A percentile compares a stretch with the other conserved stretches of the same genome.
phyloP scores from a whole-genome alignment of 495 filamentous ascomycete species.

The Tetracladium setigerum region DNA sequence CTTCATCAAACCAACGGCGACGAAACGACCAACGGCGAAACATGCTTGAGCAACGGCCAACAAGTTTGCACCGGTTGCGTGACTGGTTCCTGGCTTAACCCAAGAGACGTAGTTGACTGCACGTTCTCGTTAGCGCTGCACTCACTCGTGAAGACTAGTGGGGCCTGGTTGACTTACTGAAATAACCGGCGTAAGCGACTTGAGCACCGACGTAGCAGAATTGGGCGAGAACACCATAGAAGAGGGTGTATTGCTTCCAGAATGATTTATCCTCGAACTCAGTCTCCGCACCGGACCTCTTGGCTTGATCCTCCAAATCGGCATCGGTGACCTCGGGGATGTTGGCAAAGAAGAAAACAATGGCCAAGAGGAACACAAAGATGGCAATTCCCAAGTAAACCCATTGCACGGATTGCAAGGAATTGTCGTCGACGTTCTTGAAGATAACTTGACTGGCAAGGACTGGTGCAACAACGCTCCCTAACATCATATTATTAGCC shows the following conservation, averaged over 20 bases:
- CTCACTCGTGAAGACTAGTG: too few relatives aligned
- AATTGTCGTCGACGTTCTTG: slow-evolving; percentile 41
- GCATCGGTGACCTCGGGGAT: slow-evolving; percentile 72
- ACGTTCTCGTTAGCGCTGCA: too few relatives aligned
- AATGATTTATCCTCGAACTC: slow-evolving; percentile 39
- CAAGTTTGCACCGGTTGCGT: slow-evolving; percentile 34
- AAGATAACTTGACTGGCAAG: slow-evolving; percentile 66
- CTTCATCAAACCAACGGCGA: slow-evolving; percentile 43
- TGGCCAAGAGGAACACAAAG: slow-evolving; percentile 58
- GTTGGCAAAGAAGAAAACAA: slow-evolving; percentile 54
- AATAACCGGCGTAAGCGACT: slow-evolving; percentile 51
- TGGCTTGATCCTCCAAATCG: slow-evolving; percentile 54
- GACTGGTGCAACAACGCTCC: slow-evolving; percentile 55
- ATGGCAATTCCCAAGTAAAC: slow-evolving; percentile 65
- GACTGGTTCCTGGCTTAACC: slow-evolving; percentile 22
- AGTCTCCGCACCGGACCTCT: slow-evolving; percentile 29
- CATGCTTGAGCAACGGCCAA: slow-evolving; percentile 59
- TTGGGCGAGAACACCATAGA: slow-evolving; percentile 57
- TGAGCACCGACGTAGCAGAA: slow-evolving; percentile 69
- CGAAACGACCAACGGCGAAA: slow-evolving; percentile 61
- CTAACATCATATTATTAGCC: too few relatives aligned
- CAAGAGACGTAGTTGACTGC: slow-evolving; percentile 26
- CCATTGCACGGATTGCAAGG: slow-evolving; percentile 59
- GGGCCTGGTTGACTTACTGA: slow-evolving; percentile 37
- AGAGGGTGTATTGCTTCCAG: slow-evolving; percentile 56